Evolutionary conservation across 2,329 filamentous ascomycete genomes (phyloP).

Genomic region (Colletotrichum tabaci): DNA sequence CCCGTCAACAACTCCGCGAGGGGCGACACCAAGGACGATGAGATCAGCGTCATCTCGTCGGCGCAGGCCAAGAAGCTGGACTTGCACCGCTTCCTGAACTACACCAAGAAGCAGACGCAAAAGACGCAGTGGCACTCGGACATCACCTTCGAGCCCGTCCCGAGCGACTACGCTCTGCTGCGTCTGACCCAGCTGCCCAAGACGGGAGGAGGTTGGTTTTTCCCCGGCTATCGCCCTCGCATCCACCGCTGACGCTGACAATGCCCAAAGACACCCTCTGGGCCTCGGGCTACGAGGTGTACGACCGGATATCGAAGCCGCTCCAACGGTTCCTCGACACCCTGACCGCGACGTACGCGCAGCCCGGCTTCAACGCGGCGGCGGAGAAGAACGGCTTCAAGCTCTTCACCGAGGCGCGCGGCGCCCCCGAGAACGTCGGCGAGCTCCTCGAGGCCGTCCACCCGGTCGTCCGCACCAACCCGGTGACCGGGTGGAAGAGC

Average conservation of each 20-base stretch:
- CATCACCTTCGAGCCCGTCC: constrained; percentile 75
- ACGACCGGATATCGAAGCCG: constrained; percentile 72
- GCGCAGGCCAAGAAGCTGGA: constrained; percentile 68
- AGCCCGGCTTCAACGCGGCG: constrained; percentile 65
- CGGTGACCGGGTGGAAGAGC: constrained; percentile 71
- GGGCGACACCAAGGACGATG: constrained; percentile 67
- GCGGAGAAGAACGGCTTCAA: constrained; percentile 61
- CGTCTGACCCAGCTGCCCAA: constrained; percentile 67
- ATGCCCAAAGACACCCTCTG: constrained; percentile 70
- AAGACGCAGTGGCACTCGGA: constrained; percentile 72
- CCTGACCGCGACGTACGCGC: constrained; percentile 69
- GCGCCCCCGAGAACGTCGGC: constrained; percentile 66
- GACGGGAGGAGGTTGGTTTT: constrained; percentile 64
- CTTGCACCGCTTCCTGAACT: constrained; percentile 50
- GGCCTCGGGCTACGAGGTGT: constrained; percentile 70
- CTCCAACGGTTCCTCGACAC: constrained; percentile 72
- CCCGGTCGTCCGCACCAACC: constrained; percentile 70
- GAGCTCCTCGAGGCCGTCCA: constrained; percentile 64
- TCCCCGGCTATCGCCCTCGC: rapidly evolving
- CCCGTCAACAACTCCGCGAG: constrained; percentile 68
- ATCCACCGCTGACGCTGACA: not conserved
- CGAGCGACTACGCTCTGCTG: constrained; percentile 74
- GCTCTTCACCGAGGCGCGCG: constrained; percentile 62
- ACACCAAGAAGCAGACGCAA: constrained; percentile 61
- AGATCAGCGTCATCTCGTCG: constrained; percentile 77